Conservation (phyloP, 1,139 yeast genomes). For the Chernovozyma aurita region DNA sequence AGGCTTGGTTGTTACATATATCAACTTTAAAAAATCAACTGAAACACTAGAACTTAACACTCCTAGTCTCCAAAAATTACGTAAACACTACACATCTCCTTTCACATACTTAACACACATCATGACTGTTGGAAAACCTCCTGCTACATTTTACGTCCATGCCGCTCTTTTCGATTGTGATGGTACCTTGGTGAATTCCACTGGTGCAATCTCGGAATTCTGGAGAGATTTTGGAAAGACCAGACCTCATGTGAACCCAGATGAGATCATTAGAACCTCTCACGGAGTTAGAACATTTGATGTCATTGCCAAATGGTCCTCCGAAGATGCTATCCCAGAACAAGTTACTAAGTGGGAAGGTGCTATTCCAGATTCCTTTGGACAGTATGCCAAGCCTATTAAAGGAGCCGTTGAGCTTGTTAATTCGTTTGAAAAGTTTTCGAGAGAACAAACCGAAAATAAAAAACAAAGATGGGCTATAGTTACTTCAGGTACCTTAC, state of each 20-base stretch:
- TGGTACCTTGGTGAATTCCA: constrained; percentile 80
- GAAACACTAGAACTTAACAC: too few relatives aligned
- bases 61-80: too few relatives aligned
- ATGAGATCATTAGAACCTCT: constrained; percentile 64
- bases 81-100: too few relatives aligned
- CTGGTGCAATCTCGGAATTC: constrained; percentile 76
- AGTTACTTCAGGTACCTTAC: constrained; percentile 78
- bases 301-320: constrained; percentile 69
- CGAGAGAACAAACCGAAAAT: constrained; percentile 38
- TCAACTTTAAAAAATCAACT: too few relatives aligned
- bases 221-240: constrained; percentile 72
- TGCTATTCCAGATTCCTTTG: constrained; percentile 66
- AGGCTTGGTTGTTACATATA: too few relatives aligned
- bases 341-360: constrained; percentile 69
- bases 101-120: too few relatives aligned
- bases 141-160: constrained; percentile 43
- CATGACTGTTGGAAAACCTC: constrained; percentile 34
- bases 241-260: constrained; percentile 67
- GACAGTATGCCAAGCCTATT: constrained; percentile 66
- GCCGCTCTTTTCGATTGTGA: constrained; percentile 74
- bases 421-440: constrained; percentile 44
- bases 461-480: constrained; percentile 67
- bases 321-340: constrained; percentile 64
- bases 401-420: constrained; percentile 70
- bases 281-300: constrained; percentile 85